These are phyloP conservation scores for Ophiostoma sp. DNA, from an alignment of 2,329 filamentous ascomycete species.

Conservation along the genomic window DNA sequence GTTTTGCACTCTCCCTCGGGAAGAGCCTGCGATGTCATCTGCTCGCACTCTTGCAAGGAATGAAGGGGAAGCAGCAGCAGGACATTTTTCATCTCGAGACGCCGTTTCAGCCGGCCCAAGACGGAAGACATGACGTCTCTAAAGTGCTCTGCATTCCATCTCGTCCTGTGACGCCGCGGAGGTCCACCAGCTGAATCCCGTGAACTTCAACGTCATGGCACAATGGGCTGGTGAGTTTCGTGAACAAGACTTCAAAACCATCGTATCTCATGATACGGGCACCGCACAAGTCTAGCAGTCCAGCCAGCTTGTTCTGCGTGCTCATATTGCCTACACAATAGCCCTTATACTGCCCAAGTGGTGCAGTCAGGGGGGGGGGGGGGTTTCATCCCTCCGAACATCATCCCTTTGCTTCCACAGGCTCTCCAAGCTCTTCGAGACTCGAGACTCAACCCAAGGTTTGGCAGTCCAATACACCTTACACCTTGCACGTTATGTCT, in stretches of 20 bases:
- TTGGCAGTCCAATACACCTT: neutral
- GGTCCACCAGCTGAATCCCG: neutral
- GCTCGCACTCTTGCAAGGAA: neutral
- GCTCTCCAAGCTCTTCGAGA: neutral
- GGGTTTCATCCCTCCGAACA: neutral
- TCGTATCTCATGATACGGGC: neutral
- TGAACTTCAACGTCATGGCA: neutral
- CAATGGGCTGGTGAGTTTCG: neutral
- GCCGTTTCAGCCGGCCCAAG: neutral
- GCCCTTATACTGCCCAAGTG: constrained; percentile 1
- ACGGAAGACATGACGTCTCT: neutral
- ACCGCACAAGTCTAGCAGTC: neutral
- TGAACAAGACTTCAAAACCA: neutral
- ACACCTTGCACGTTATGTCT: neutral
- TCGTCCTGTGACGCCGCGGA: neutral
- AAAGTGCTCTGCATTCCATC: neutral
- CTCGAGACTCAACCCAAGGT: neutral
- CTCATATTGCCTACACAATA: neutral
- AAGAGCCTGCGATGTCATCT: neutral
- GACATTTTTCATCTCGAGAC: neutral
- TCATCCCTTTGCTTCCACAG: neutral
- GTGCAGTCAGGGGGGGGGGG: neutral
- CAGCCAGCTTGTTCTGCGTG: neutral
- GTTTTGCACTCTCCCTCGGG: neutral
- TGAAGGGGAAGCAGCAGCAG: neutral